phyloP scores from a whole-genome alignment of 2,329 filamentous ascomycete species.

The Diaporthe ilicicola region DNA sequence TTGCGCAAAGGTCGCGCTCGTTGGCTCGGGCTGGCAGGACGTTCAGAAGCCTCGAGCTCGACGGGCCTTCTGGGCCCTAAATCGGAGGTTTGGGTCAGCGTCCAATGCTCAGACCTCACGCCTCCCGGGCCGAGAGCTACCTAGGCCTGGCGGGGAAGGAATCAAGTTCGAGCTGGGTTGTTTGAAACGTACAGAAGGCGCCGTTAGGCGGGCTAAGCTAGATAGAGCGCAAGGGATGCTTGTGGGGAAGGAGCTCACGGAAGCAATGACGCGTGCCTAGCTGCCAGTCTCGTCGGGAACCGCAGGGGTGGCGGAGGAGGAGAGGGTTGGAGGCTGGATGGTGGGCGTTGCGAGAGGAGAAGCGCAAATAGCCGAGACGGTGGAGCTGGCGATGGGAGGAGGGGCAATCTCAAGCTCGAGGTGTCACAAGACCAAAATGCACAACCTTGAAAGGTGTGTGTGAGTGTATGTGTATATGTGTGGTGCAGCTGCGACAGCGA shows the following conservation, averaged over 20 bases:
- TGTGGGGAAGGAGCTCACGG: slow-evolving; percentile 19
- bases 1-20: slow-evolving; percentile 1
- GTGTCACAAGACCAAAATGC: slow-evolving; percentile 27
- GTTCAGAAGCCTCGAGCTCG: slow-evolving; percentile 4
- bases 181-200: slow-evolving; percentile 32
- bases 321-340: neutral
- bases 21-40: slow-evolving; percentile 2
- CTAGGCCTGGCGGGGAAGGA: slow-evolving; percentile 6
- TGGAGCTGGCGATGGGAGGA: slow-evolving; percentile 14
- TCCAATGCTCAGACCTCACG: slow-evolving; percentile 19
- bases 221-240: slow-evolving; percentile 3
- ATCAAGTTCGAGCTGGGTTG: slow-evolving; percentile 23
- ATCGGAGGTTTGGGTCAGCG: slow-evolving; percentile 24
- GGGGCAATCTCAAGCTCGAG: slow-evolving; percentile 27
- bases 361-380: slow-evolving; percentile 6
- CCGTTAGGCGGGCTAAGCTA: slow-evolving; percentile 25
- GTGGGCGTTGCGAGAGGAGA: neutral
- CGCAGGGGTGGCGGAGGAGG: neutral
- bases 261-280: slow-evolving; percentile 14
- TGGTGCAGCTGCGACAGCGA: slow-evolving; percentile 12
- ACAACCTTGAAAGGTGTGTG: slow-evolving; percentile 10
- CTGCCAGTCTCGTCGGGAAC: neutral
- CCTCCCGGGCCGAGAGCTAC: neutral
- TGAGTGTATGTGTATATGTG: slow-evolving; percentile 4
- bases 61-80: neutral